These are phyloP conservation scores for Purshia tridentata DNA, from an alignment of 306 rosid species.

Conservation along the genomic window DNA sequence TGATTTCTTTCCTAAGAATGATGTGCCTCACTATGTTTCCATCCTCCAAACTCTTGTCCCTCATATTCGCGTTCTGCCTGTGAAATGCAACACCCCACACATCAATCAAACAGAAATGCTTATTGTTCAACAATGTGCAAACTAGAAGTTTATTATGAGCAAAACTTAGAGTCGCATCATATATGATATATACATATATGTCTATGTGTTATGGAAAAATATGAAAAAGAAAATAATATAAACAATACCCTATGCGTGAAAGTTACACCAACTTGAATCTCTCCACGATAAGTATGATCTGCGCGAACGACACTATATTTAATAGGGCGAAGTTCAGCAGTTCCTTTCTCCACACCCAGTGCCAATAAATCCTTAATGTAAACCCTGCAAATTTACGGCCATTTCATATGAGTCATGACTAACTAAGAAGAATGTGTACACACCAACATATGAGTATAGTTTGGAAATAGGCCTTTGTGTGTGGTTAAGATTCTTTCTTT, in stretches of 20 bases:
- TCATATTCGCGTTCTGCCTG: conserved; percentile 43
- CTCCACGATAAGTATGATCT: conserved; percentile 62
- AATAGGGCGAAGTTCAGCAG: conserved; percentile 43
- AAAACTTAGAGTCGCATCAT: not conserved
- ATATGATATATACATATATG: too few relatives aligned
- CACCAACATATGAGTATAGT: too few relatives aligned
- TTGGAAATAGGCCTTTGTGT: too few relatives aligned
- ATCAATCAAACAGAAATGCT: conserved; percentile 12
- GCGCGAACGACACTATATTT: conserved; percentile 60
- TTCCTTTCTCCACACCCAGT: conserved; percentile 61
- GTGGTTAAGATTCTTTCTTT: too few relatives aligned
- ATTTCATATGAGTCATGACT: not conserved
- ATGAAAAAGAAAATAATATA: not conserved
- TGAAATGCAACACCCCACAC: conserved; percentile 25
- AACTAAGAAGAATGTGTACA: not conserved
- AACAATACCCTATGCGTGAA: conserved; percentile 53
- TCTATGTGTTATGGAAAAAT: too few relatives aligned
- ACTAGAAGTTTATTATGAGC: not conserved
- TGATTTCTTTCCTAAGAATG: not conserved
- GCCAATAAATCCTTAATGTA: conserved; percentile 58
- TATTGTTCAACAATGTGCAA: not conserved
- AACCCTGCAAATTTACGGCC: conserved; percentile 32
- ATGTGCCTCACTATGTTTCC: conserved; percentile 53
- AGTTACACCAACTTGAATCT: conserved; percentile 66
- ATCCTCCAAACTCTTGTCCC: conserved; percentile 55